These are phyloP conservation scores for Lolium perenne DNA, from an alignment of 176 grass and related monocot genomes.

Conservation along the genomic window DNA sequence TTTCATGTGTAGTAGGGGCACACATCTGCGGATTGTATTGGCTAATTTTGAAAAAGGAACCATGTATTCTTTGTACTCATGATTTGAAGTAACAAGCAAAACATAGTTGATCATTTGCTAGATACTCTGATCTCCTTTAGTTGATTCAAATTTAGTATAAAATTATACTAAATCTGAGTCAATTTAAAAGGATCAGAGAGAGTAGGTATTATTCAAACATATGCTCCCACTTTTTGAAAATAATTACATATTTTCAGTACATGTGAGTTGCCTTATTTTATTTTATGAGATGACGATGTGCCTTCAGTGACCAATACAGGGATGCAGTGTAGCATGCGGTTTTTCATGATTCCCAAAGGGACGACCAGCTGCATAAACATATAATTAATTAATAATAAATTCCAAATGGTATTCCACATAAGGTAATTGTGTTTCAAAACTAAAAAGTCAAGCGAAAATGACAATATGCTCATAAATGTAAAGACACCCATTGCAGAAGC, in stretches of 20 bases:
- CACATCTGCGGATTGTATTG: neutral
- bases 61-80: neutral
- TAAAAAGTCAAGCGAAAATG: neutral
- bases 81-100: neutral
- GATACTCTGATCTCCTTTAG: no score
- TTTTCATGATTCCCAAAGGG: neutral
- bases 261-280: neutral
- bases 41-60: neutral
- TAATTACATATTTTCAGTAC: neutral
- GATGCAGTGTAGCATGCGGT: neutral
- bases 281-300: neutral
- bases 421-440: neutral
- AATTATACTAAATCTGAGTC: no score
- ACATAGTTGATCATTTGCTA: neutral
- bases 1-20: no score
- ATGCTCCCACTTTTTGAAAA: neutral
- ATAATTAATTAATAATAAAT: neutral
- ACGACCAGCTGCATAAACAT: neutral
- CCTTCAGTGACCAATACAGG: neutral
- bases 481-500: neutral
- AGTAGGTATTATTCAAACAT: neutral
- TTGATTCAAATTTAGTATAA: no score
- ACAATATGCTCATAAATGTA: neutral
- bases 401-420: neutral
- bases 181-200: no score